phyloP scores from a whole-genome alignment of 2,329 filamentous ascomycete species.

The Fusarium siculi region DNA sequence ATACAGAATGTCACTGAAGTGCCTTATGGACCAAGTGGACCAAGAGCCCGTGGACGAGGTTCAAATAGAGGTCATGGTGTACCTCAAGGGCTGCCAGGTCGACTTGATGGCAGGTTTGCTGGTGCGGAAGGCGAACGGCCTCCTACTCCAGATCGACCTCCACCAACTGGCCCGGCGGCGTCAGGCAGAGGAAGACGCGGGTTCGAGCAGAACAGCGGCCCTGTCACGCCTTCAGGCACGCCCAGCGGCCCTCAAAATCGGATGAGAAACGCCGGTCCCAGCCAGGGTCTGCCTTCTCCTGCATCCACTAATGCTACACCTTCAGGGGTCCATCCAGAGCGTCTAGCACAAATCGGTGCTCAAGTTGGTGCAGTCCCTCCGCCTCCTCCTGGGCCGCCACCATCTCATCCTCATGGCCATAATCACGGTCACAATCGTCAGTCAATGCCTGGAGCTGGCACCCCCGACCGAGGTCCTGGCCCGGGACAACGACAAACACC shows the following conservation, averaged over 20 bases:
- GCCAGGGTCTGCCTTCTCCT: constrained; percentile 39
- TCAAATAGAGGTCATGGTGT: constrained; percentile 51
- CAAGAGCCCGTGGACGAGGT: constrained; percentile 61
- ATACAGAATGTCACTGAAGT: constrained; percentile 59
- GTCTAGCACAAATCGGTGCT: constrained; percentile 59
- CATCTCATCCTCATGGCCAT: constrained; percentile 36
- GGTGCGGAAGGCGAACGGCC: constrained; percentile 54
- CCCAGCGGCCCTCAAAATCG: constrained; percentile 53
- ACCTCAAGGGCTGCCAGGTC: constrained; percentile 51
- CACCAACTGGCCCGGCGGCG: constrained; percentile 64
- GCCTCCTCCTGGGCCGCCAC: constrained; percentile 48
- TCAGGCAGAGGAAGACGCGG: constrained; percentile 60
- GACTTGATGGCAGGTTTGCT: constrained; percentile 57
- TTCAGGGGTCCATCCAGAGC: constrained; percentile 61
- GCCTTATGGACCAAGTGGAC: constrained; percentile 69
- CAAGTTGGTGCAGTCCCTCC: constrained; percentile 41
- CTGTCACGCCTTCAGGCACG: constrained; percentile 44
- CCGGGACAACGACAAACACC: constrained; percentile 41
- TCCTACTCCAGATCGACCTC: constrained; percentile 61
- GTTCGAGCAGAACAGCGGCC: constrained; percentile 51
- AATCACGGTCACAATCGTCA: constrained; percentile 45
- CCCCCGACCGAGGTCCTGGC: constrained; percentile 45
- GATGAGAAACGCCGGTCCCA: constrained; percentile 51
- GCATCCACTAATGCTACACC: constrained; percentile 42
- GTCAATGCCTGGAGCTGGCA: constrained; percentile 45